Evolutionary conservation across 2,329 filamentous ascomycete genomes (phyloP).

Genomic region (Claviceps sp.): DNA sequence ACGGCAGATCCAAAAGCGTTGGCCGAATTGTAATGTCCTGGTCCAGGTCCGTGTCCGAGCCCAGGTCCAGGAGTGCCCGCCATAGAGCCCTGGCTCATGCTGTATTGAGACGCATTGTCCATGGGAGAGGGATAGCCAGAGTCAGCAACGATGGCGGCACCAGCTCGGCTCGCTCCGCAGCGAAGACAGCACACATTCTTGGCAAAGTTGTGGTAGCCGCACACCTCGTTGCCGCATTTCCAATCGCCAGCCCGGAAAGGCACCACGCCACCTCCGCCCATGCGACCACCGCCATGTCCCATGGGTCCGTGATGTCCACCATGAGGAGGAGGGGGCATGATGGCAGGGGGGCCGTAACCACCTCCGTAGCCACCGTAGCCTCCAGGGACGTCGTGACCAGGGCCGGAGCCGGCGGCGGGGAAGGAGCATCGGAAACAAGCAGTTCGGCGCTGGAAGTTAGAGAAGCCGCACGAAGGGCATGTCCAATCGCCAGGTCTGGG

Average conservation of each 20-base stretch:
- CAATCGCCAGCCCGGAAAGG: conserved; percentile 97
- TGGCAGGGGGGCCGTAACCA: conserved; percentile 55
- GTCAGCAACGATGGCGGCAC: conserved; percentile 87
- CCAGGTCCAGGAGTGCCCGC: conserved; percentile 60
- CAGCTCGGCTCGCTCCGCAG: conserved; percentile 87
- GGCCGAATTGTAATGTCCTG: conserved; percentile 59
- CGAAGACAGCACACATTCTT: conserved; percentile 98
- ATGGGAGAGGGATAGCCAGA: conserved; percentile 83
- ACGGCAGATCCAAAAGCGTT: conserved; percentile 53
- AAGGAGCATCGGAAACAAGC: conserved; percentile 98
- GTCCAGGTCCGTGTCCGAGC: conserved; percentile 44
- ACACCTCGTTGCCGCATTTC: conserved; percentile 97
- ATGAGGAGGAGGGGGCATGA: conserved; percentile 69
- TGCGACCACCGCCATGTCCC: conserved; percentile 51
- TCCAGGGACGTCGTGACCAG: conserved; percentile 47
- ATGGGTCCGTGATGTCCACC: conserved; percentile 48
- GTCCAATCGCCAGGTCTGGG: conserved; percentile 97
- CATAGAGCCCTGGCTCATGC: conserved; percentile 82
- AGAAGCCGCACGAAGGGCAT: conserved; percentile 96
- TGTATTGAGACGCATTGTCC: conserved; percentile 71
- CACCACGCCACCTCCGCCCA: conserved; percentile 73
- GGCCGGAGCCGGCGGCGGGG: conserved; percentile 77
- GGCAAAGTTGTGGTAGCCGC: conserved; percentile 97
- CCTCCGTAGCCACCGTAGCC: conserved; percentile 54
- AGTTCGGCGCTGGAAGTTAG: conserved; percentile 96